Evolutionary conservation across 805 yeast genomes (phyloP).

Genomic region (Ascoidea asiatica): DNA sequence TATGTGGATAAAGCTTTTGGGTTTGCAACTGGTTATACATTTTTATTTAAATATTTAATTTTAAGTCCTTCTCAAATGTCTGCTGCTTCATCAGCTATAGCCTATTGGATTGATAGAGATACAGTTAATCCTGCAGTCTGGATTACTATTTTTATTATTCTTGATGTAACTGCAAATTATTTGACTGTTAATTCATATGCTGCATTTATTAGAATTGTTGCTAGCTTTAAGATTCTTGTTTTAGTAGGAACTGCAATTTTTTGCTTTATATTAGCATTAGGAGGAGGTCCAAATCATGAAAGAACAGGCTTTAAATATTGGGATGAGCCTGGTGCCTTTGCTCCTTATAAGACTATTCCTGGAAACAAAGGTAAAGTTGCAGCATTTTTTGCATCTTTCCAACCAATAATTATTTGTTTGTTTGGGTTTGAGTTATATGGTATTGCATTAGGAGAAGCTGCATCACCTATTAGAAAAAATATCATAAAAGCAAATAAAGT

Average conservation of each 20-base stretch:
- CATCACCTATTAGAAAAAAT: constrained; percentile 31
- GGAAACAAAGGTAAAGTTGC: constrained; percentile 33
- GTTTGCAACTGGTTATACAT: constrained; percentile 48
- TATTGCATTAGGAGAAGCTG: constrained; percentile 33
- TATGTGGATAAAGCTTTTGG: constrained; percentile 51
- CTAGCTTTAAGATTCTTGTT: constrained; percentile 23
- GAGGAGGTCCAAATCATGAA: constrained; percentile 23
- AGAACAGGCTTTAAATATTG: constrained; percentile 27
- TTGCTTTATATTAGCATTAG: constrained; percentile 25
- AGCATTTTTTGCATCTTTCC: constrained; percentile 37
- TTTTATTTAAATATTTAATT: constrained; percentile 38
- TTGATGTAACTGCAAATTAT: constrained; percentile 32
- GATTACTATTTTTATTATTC: constrained; percentile 35
- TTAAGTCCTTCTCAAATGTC: constrained; percentile 37
- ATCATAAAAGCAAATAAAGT: constrained; percentile 40
- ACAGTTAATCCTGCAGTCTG: constrained; percentile 32
- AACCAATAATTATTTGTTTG: constrained; percentile 36
- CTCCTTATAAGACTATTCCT: constrained; percentile 11
- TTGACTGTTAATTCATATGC: constrained; percentile 40
- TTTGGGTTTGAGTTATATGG: constrained; percentile 38
- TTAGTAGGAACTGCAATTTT: constrained; percentile 24
- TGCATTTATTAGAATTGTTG: constrained; percentile 21
- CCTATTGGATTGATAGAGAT: constrained; percentile 32
- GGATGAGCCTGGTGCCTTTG: constrained; percentile 29
- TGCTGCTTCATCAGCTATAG: constrained; percentile 40